A percentile compares a stretch with the other conserved stretches of the same genome.
Evolutionary conservation across 805 yeast genomes (phyloP).

Genomic region (Sugiyamaella qingdaonensis): DNA sequence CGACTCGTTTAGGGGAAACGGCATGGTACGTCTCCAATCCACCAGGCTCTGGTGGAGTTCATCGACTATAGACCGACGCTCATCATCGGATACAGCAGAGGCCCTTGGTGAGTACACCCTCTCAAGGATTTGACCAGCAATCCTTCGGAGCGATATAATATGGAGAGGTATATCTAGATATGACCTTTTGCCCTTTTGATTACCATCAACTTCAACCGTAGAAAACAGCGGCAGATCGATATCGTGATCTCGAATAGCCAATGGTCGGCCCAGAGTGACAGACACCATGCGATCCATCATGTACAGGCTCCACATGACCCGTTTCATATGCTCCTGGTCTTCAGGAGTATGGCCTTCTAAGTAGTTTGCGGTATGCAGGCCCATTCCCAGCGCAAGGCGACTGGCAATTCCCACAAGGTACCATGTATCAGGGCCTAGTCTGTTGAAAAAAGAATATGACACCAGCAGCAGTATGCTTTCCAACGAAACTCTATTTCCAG

Average conservation of each 20-base stretch:
- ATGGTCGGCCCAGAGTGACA: conserved; percentile 46
- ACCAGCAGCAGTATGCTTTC: conserved; percentile 43
- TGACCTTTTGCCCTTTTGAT: not conserved
- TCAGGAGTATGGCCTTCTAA: conserved; percentile 17
- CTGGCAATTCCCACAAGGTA: conserved; percentile 46
- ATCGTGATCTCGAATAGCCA: conserved; percentile 47
- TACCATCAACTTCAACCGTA: not conserved
- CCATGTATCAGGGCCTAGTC: conserved; percentile 49
- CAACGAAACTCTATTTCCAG: conserved; percentile 40
- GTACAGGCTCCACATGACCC: conserved; percentile 27
- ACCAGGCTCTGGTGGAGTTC: conserved; percentile 33
- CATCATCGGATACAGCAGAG: conserved; percentile 14
- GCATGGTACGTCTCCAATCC: conserved; percentile 21
- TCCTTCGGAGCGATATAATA: conserved; percentile 41
- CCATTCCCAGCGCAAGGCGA: conserved; percentile 43
- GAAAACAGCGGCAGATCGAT: conserved; percentile 31
- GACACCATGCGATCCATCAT: conserved; percentile 40
- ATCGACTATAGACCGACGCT: conserved; percentile 35
- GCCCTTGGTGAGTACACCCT: conserved; percentile 43
- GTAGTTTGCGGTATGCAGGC: conserved; percentile 38
- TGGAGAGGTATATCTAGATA: conserved; percentile 17
- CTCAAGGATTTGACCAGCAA: conserved; percentile 46
- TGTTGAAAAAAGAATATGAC: conserved; percentile 49
- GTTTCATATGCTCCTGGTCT: conserved; percentile 23
- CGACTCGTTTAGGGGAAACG: conserved; percentile 19